These are phyloP conservation scores for Dictyostelium citrinum DNA, from an alignment of 78 protist genomes.

Conservation along the genomic window DNA sequence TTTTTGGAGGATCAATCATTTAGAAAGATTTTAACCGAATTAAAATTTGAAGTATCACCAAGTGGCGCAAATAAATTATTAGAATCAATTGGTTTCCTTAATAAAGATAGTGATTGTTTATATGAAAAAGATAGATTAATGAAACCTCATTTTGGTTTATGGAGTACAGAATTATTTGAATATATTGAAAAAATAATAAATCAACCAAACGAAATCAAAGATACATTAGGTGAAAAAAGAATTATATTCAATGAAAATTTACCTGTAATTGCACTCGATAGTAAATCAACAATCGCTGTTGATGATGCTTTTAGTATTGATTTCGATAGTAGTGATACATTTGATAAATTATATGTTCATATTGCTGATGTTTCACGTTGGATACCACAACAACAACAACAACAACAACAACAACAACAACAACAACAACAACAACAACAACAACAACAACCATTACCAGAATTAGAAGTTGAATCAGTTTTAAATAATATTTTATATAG, in stretches of 20 bases:
- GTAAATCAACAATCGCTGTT: neutral
- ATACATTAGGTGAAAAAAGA: neutral
- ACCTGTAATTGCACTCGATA: conserved; percentile 16
- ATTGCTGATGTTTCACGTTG: conserved; percentile 24
- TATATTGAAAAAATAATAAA: neutral
- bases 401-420: too few relatives aligned
- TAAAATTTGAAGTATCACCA: neutral
- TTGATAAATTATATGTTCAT: neutral
- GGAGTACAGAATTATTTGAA: neutral
- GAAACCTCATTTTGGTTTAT: neutral
- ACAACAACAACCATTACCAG: too few relatives aligned
- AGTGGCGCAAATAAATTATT: neutral
- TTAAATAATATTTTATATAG: neutral
- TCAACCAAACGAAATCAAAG: neutral
- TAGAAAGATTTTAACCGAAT: neutral
- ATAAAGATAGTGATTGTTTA: neutral
- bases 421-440: too few relatives aligned
- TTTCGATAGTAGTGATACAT: neutral
- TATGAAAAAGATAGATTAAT: neutral
- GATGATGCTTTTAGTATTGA: conserved; percentile 45
- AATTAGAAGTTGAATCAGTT: too few relatives aligned
- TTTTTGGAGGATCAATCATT: neutral
- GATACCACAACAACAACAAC: neutral
- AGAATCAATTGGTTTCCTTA: neutral
- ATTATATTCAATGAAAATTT: neutral